Percentiles rank a stretch among this genome's conserved stretches.
Conservation (phyloP, 73 alveolate species). For the Tetrahymena thermophila region DNA sequence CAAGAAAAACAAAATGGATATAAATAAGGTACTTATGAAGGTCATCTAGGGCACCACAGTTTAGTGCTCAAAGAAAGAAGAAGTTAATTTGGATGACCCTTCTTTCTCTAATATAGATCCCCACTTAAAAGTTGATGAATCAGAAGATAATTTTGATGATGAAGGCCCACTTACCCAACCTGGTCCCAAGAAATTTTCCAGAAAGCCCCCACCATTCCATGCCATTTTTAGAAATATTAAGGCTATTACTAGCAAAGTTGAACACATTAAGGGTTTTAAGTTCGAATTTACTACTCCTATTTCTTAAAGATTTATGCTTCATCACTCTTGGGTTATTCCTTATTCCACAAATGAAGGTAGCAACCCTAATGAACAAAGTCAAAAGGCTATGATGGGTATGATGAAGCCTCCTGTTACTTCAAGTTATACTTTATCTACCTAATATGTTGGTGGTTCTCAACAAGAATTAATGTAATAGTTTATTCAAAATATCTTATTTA, state of each 20-base stretch:
- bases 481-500: neutral
- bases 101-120: slow-evolving; percentile 35
- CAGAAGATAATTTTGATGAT: slow-evolving; percentile 7
- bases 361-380: neutral
- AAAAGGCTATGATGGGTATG: neutral
- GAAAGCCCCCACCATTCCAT: slow-evolving; percentile 44
- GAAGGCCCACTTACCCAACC: neutral
- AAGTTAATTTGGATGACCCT: slow-evolving; percentile 44
- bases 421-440: slow-evolving; percentile 30
- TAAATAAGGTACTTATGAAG: neutral
- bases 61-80: slow-evolving; percentile 16
- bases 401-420: slow-evolving; percentile 31
- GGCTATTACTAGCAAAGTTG: slow-evolving; percentile 41
- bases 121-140: slow-evolving; percentile 20
- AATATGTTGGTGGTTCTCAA: slow-evolving; percentile 31
- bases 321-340: slow-evolving; percentile 44
- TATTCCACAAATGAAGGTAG: neutral
- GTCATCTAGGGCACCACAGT: neutral
- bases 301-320: slow-evolving; percentile 28
- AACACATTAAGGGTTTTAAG: slow-evolving; percentile 44
- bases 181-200: slow-evolving; percentile 18
- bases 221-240: slow-evolving; percentile 29
- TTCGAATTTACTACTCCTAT: slow-evolving; percentile 32
- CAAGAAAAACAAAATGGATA: neutral
- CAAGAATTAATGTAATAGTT: neutral